Evolutionary conservation across 495 filamentous ascomycete species (phyloP), one percentile per base, ranked within the genome.

Genomic region (Penicillium angulare): DNA sequence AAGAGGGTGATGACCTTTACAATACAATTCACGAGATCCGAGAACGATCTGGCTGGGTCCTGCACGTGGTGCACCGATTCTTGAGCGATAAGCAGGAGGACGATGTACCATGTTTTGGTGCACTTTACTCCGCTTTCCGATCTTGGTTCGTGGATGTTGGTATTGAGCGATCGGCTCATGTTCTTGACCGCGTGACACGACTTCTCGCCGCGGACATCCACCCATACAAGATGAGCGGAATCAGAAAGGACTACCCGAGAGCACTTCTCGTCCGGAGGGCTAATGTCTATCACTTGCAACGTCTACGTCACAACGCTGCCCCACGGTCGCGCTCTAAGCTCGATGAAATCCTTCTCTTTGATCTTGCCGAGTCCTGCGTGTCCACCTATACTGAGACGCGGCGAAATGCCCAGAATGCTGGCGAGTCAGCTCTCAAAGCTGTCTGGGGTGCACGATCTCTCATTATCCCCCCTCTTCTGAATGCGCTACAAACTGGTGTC

Each of bases 111-210:
- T 96, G 90, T 69, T 99, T 97, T 68, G 95, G 87, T 26, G 82
- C 91, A 20, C 66, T 99, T 9, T 99, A 97, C 66, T 89, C 84
- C 20, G 86, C 93, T 1, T 99, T 96, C 67, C 76, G 87, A 13
- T 90, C 86, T n/a, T 99, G 90, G 89, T 96, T 99, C 59, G 87
- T 95, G 7, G 93, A 99, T 57, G 90, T 97, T 38, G 95, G 95
- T 16, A 95, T 96, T 50, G 93, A 99, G 62, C 77, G 93, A 49
- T 96, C 91, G 7, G 92, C 93, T 5, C 95, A 96, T 64, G 88
- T 93, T 8, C 73, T 99, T 23, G 93, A 99, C 61, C 79, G 95
- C 20, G 83, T 97, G 10, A 81, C 84, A 7, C 80, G 89, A 38
- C 80, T 99, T 9, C 84, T 95, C 49, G 79, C 81, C 47, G 86